These are phyloP conservation scores for Nymphaea thermarum DNA, from an alignment of 164 flowering plant genomes.

Conservation along the genomic window DNA sequence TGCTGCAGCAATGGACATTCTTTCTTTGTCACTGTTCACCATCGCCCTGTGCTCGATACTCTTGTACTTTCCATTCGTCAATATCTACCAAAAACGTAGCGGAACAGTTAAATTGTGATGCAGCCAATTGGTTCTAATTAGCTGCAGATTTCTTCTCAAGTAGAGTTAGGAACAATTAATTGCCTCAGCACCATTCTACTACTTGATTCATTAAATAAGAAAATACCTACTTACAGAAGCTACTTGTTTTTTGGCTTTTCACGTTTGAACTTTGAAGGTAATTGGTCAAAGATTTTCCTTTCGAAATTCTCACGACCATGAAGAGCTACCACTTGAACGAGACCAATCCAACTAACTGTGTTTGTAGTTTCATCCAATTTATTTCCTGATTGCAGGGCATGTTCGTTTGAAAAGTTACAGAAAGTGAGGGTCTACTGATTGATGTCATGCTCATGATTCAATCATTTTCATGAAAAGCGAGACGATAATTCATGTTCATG, in stretches of 20 bases:
- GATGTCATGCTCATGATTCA: no score
- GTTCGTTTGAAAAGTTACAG: no score
- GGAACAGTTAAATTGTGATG: not conserved
- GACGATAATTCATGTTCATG: no score
- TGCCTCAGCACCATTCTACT: not conserved
- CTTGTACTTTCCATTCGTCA: conserved; percentile 68
- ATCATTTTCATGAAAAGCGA: no score
- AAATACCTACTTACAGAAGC: not conserved
- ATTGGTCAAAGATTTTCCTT: no score
- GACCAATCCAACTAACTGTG: no score
- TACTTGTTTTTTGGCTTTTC: not conserved
- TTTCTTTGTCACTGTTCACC: conserved; percentile 32
- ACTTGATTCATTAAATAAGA: not conserved
- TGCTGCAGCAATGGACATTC: conserved; percentile 37
- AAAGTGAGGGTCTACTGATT: no score
- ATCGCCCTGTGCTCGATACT: conserved; percentile 45
- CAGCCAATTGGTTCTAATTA: not conserved
- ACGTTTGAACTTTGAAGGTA: no score
- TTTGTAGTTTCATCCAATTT: no score
- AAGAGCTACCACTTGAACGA: no score
- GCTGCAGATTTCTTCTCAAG: not conserved
- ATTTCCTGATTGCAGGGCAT: no score
- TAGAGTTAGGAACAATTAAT: not conserved
- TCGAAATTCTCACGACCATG: no score
- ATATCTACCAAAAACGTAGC: conserved; percentile 21